These are phyloP conservation scores for Sclerotinia sclerotiorum DNA, from an alignment of 2,329 filamentous ascomycete species.

Conservation along the genomic window DNA sequence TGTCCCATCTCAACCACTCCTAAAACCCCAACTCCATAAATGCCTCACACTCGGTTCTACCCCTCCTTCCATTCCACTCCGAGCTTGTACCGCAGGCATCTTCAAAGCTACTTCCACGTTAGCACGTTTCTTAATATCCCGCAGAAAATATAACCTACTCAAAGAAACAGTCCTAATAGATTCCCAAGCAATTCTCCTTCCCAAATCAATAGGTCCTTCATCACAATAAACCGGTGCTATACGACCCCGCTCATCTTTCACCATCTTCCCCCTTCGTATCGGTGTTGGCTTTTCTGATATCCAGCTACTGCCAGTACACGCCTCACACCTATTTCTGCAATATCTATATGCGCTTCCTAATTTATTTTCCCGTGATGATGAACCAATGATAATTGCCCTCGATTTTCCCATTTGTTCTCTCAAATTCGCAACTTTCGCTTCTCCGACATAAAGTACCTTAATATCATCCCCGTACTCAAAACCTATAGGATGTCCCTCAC, in stretches of 20 bases:
- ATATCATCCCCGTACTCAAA: neutral
- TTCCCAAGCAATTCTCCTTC: neutral
- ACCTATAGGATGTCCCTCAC: neutral
- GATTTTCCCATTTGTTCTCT: neutral
- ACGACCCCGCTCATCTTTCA: neutral
- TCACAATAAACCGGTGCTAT: neutral
- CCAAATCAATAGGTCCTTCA: neutral
- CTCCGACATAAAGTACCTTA: neutral
- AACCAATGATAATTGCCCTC: neutral
- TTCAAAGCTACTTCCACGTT: neutral
- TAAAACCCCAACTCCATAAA: neutral
- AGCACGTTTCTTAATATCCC: neutral
- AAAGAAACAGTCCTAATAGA: neutral
- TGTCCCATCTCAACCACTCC: neutral
- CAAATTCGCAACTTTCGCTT: neutral
- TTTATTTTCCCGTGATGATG: neutral
- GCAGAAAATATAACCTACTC: neutral
- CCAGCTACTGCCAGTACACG: neutral
- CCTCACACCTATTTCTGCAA: neutral
- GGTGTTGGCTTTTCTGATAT: neutral
- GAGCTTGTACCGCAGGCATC: accelerated
- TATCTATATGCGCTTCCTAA: neutral
- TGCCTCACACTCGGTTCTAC: neutral
- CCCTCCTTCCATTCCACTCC: neutral
- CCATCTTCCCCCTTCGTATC: neutral